Evolutionary conservation across 179 eudicot genomes (phyloP).

Genomic region (Carnegiea gigantea): DNA sequence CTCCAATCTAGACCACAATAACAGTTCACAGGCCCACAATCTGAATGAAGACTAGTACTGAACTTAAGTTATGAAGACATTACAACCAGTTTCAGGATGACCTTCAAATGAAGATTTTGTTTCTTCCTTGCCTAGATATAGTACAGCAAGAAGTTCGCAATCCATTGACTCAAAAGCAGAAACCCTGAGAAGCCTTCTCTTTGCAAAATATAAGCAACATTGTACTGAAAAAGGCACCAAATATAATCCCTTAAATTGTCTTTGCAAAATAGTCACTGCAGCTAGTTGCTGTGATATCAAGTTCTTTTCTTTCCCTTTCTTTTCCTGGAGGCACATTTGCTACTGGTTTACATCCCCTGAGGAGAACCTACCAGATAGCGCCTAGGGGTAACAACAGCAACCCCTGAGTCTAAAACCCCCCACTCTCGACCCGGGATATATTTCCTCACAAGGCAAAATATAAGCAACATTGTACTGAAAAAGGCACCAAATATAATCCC

Average conservation of each 20-base stretch:
- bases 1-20: not conserved
- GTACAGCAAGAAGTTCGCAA: not conserved
- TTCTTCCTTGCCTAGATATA: not conserved
- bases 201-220: too few species aligned
- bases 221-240: not conserved
- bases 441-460: too few species aligned
- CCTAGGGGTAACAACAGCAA: too few species aligned
- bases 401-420: too few species aligned
- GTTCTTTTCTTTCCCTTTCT: not conserved
- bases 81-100: not conserved
- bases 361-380: too few species aligned
- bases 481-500: not conserved
- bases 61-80: not conserved
- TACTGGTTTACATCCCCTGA: too few species aligned
- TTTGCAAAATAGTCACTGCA: not conserved
- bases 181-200: not conserved
- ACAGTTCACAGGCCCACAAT: not conserved
- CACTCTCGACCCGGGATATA: too few species aligned
- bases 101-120: not conserved
- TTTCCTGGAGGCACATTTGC: too few species aligned
- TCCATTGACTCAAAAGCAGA: not conserved
- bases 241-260: not conserved
- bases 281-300: not conserved
- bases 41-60: not conserved
- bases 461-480: too few species aligned